Percentiles rank a stretch among this genome's conserved stretches.
Evolutionary conservation across 768 basidiomycete genomes (phyloP).

Genomic region (Chalciporus sphaerocephalus): DNA sequence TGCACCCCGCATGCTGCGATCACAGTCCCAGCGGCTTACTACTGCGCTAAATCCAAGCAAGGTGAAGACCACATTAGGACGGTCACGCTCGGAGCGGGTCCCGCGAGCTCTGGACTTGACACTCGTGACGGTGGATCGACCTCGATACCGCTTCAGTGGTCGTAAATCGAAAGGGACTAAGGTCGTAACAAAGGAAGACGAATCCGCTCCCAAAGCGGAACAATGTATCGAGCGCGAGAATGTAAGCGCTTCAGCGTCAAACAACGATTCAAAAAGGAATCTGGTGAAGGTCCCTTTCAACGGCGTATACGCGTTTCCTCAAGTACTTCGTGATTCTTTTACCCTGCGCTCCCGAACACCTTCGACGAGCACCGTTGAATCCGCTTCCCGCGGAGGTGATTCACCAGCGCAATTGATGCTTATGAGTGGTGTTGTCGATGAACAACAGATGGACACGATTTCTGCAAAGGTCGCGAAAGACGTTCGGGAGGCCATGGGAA

Average conservation of each 20-base stretch:
- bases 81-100: slow-evolving; percentile 26
- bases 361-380: slow-evolving; percentile 22
- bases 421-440: background rate
- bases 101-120: slow-evolving; percentile 17
- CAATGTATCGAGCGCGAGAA: background rate
- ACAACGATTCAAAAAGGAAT: background rate
- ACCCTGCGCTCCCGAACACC: slow-evolving; percentile 14
- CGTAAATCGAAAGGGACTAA: slow-evolving; percentile 9
- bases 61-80: slow-evolving; percentile 8
- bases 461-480: slow-evolving; percentile 1
- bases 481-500: slow-evolving; percentile 22
- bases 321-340: slow-evolving; percentile 8
- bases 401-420: background rate
- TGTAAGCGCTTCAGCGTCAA: background rate
- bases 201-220: background rate
- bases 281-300: background rate
- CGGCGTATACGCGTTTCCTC: slow-evolving; percentile 4
- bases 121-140: slow-evolving; percentile 21
- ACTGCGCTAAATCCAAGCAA: background rate
- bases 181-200: background rate
- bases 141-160: slow-evolving; percentile 17
- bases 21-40: slow-evolving; percentile 21
- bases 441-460: background rate
- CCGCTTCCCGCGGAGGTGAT: slow-evolving; percentile 2
- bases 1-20: slow-evolving; percentile 23